Evolutionary conservation across 192 early-diverging fungal genomes (phyloP).

Genomic region (Dissophora globulifera): DNA sequence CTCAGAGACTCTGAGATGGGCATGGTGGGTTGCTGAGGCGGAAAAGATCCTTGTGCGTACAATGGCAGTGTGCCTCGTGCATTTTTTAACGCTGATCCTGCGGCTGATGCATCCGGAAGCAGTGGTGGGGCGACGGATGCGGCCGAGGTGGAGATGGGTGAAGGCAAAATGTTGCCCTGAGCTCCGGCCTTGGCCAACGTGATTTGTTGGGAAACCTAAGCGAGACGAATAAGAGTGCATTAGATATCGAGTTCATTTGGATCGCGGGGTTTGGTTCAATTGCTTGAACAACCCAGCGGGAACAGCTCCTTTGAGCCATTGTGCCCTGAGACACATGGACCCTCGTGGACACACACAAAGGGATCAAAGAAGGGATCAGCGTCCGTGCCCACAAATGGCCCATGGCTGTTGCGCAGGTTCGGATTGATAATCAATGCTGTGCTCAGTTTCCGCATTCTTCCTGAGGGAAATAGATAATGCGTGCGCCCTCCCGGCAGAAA

Average conservation of each 20-base stretch:
- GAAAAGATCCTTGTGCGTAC: constrained; percentile 31
- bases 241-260: too few species aligned
- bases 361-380: too few species aligned
- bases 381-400: too few species aligned
- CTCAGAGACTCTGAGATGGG: constrained; percentile 45
- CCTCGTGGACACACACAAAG: background rate
- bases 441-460: constrained; percentile 12
- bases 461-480: background rate
- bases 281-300: background rate
- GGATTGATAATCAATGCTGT: constrained; percentile 1
- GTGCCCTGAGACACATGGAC: background rate
- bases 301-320: background rate
- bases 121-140: constrained; percentile 26
- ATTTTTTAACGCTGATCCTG: too few species aligned
- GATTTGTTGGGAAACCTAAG: constrained; percentile 50
- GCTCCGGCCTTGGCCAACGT: constrained; percentile 48
- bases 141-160: constrained; percentile 10
- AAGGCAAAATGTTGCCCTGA: constrained; percentile 18
- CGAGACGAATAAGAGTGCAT: too few species aligned
- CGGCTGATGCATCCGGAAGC: constrained; percentile 1
- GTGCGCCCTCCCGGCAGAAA: too few species aligned
- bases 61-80: constrained; percentile 32
- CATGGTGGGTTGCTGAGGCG: constrained; percentile 18
- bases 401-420: too few species aligned
- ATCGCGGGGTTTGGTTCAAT: too few species aligned